These are phyloP conservation scores for Astragalus glycyphyllos DNA, from an alignment of 306 rosid genomes.

Conservation along the genomic window DNA sequence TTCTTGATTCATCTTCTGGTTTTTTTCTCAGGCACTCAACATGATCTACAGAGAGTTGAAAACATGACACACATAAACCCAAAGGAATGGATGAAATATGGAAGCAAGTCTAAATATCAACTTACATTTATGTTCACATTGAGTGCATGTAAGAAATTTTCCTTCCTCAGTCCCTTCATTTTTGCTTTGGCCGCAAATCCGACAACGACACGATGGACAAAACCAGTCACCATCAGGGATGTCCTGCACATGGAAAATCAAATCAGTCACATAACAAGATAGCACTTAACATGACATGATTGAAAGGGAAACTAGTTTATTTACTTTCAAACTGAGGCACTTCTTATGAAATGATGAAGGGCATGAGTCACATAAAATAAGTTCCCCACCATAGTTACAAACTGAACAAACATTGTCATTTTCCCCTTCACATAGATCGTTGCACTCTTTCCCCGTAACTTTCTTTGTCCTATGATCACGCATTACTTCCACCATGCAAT, in stretches of 20 bases:
- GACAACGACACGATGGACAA: conserved; percentile 83
- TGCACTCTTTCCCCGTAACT: conserved; percentile 11
- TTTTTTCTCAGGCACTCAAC: conserved; percentile 56
- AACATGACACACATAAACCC: conserved; percentile 26
- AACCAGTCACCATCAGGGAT: conserved; percentile 94
- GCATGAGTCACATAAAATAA: conserved; percentile 82
- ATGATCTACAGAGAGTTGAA: conserved; percentile 64
- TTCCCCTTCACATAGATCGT: conserved; percentile 44
- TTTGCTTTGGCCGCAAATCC: conserved; percentile 59
- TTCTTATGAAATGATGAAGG: conserved; percentile 75
- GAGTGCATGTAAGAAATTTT: conserved; percentile 62
- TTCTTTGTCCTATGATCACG: conserved; percentile 39
- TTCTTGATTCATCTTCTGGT: conserved; percentile 37
- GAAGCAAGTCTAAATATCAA: conserved; percentile 35
- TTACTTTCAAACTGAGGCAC: conserved; percentile 81
- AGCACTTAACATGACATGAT: too few relatives aligned
- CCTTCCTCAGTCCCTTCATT: conserved; percentile 38
- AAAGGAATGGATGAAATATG: conserved; percentile 23
- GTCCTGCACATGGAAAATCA: conserved; percentile 55
- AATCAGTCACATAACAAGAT: background rate
- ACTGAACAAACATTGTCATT: conserved; percentile 79
- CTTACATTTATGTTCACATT: conserved; percentile 82
- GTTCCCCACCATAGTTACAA: conserved; percentile 85
- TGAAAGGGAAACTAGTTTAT: conserved; percentile 35
- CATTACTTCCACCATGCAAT: conserved; percentile 62